Evolutionary conservation across 352 stramenopile genomes (phyloP), one percentile per base, ranked within the genome.

Genomic region (Phytopythium sindhum): DNA sequence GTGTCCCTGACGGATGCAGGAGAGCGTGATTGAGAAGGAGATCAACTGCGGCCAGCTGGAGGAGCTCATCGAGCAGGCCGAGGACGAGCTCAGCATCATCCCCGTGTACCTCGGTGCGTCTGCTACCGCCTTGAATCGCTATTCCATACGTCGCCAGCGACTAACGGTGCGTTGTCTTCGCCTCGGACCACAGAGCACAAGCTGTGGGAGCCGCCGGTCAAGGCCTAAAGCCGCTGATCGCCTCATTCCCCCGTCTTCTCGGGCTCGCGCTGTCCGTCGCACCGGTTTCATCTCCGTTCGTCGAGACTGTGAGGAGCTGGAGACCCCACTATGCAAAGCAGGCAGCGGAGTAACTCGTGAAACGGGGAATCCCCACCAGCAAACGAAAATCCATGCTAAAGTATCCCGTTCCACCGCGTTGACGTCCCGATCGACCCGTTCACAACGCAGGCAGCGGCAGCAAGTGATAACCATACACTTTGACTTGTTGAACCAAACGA

Each of bases 11-110:
- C n/a, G n/a, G 1, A 6, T 39, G 15, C 47, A 96, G 80, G 88
- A 96, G 71, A 67, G 80, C 48, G 72, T 77, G 33, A 93, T 96
- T 70, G 88, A 96, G 70, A 84, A 81, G 60, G 76, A 80, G 63
- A 94, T 96, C 67, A 93, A 91, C 76, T 94, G 87, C 69, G 88
- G 88, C 15, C 88, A 96, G 68, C 73, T 96, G 42, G 88, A 96
- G 65, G 86, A 95, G 68, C 78, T 96, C 53, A 93, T 96, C 41
- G 86, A 93, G 57, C 85, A 96, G 75, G 86, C 86, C 5, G 80
- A 95, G 61, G 86, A 95, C 65, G 86, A 95, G 64, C 70, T 95
- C 66, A 90, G 73, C 66, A 71, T 95, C 64, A 91, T 95, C 64
- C 86, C 86, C 33, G 82, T 93, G 45, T 95, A 95, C 69, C 60